Evolutionary conservation across 225 moss, liverwort and hornwort genomes (phyloP).

Genomic region (Marchantia paleacea): DNA sequence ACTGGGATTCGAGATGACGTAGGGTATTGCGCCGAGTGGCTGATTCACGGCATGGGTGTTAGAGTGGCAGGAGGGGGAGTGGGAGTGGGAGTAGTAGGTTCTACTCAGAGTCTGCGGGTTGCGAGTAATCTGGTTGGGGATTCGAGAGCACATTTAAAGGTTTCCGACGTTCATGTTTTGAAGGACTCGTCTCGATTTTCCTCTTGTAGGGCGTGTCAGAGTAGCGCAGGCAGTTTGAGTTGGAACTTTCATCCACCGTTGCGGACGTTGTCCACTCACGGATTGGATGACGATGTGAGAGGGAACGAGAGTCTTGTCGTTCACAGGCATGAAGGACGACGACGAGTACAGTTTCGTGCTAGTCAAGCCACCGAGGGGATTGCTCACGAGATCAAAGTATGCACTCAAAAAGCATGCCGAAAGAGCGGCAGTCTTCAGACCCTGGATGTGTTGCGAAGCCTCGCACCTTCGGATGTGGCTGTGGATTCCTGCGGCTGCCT

Average conservation of each 20-base stretch:
- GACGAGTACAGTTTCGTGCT: background rate
- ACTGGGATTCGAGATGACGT: too few species aligned
- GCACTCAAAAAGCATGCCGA: slow-evolving; percentile 64
- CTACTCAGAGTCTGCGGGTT: too few species aligned
- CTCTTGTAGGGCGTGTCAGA: background rate
- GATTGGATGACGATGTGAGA: background rate
- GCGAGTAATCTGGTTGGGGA: too few species aligned
- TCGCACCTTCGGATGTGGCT: slow-evolving; percentile 48
- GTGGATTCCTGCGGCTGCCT: slow-evolving; percentile 59
- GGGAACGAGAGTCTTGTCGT: background rate
- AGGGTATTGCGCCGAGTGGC: too few species aligned
- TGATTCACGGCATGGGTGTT: too few species aligned
- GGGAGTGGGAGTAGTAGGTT: too few species aligned
- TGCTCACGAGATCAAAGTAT: slow-evolving; percentile 54
- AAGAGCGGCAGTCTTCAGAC: slow-evolving; percentile 73
- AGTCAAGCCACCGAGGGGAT: background rate
- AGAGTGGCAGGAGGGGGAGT: too few species aligned
- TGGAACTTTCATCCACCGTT: too few species aligned
- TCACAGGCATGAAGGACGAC: background rate
- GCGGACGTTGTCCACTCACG: background rate
- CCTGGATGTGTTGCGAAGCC: slow-evolving; percentile 59
- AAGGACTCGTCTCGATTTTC: background rate
- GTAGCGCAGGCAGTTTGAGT: background rate
- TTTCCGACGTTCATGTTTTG: background rate
- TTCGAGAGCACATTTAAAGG: background rate